phyloP scores from a whole-genome alignment of 257 asterid species.

The Solanum raphanifolium region DNA sequence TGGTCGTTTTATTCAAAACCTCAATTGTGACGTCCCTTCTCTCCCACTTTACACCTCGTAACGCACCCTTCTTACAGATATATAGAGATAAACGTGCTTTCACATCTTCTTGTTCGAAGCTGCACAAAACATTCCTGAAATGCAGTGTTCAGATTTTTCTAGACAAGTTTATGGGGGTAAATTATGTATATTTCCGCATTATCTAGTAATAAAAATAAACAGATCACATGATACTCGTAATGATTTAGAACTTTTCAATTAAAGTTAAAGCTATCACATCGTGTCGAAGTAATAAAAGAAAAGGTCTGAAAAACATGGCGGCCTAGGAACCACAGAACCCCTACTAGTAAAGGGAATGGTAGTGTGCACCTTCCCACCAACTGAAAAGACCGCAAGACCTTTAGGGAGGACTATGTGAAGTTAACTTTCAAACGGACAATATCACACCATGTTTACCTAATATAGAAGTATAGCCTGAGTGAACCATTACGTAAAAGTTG shows the following conservation, averaged over 20 bases:
- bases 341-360: not conserved
- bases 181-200: not conserved
- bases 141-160: not conserved
- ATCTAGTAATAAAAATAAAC: too few species aligned
- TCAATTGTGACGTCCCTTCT: too few species aligned
- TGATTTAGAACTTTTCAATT: not conserved
- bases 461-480: not conserved
- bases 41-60: not conserved
- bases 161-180: not conserved
- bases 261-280: not conserved
- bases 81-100: not conserved
- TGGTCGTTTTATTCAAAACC: too few species aligned
- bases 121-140: not conserved
- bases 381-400: not conserved
- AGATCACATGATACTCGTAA: not conserved
- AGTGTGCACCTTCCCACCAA: not conserved
- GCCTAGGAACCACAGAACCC: not conserved
- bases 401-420: not conserved
- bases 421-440: not conserved
- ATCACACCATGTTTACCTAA: not conserved
- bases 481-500: not conserved
- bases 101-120: not conserved
- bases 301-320: not conserved
- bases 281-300: not conserved
- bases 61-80: not conserved